Percentiles rank a stretch among this genome's conserved stretches.
Conservation (phyloP, 768 basidiomycete genomes). For the Boletus speciosus region DNA sequence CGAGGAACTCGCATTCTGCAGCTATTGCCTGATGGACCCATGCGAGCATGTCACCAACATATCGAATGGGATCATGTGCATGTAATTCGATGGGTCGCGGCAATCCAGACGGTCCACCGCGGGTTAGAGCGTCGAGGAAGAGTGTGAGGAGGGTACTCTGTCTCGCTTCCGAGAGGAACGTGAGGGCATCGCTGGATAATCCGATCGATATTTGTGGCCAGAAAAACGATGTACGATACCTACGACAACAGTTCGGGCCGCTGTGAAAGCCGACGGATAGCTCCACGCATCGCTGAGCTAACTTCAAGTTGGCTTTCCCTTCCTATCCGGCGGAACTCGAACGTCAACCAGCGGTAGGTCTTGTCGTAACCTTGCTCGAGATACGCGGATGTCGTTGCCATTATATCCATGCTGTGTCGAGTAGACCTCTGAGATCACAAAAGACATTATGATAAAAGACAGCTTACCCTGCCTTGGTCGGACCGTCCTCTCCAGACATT, state of each 20-base stretch:
- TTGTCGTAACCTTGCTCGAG: constrained; percentile 91
- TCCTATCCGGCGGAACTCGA: constrained; percentile 79
- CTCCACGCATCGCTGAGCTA: constrained; percentile 59
- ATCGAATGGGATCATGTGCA: constrained; percentile 94
- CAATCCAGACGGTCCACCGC: constrained; percentile 79
- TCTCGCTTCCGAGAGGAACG: constrained; percentile 74
- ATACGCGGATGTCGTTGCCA: constrained; percentile 73
- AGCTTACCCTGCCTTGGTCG: constrained; percentile 70
- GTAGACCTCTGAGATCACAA: not conserved
- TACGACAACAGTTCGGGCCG: constrained; percentile 68
- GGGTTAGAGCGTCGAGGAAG: constrained; percentile 85
- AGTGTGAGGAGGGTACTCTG: constrained; percentile 74
- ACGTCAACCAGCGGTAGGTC: constrained; percentile 78
- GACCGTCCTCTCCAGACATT: constrained; percentile 80
- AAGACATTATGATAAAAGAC: not conserved
- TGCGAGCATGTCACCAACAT: constrained; percentile 97
- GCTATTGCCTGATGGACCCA: constrained; percentile 98
- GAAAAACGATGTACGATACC: constrained; percentile 1
- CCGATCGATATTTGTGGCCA: not conserved
- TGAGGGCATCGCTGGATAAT: constrained; percentile 64
- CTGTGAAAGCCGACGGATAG: constrained; percentile 67
- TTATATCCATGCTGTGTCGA: constrained; percentile 73
- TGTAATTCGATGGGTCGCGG: constrained; percentile 96
- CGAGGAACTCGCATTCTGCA: constrained; percentile 91
- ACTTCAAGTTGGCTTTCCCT: constrained; percentile 75